Percentiles rank a stretch among this genome's conserved stretches.
phyloP scores from a whole-genome alignment of 306 rosid genomes.

The Quercus gilva region DNA sequence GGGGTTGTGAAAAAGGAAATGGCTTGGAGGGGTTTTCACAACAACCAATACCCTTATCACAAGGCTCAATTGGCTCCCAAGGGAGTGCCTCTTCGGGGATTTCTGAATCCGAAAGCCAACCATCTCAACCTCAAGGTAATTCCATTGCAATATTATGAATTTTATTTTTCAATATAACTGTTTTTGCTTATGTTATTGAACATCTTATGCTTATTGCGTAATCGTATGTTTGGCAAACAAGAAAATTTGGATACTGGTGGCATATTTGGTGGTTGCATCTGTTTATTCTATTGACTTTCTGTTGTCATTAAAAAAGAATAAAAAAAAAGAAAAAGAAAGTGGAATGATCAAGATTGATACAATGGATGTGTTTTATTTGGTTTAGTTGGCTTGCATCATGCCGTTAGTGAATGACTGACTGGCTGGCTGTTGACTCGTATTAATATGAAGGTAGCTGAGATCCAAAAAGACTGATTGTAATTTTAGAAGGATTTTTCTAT shows the following conservation, averaged over 20 bases:
- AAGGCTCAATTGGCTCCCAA: slow-evolving; percentile 40
- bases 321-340: not conserved
- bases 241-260: not conserved
- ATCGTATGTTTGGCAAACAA: not conserved
- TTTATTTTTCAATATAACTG: not conserved
- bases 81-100: slow-evolving; percentile 51
- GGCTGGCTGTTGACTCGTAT: too few species aligned
- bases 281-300: not conserved
- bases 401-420: not conserved
- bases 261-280: not conserved
- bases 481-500: too few species aligned
- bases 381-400: not conserved
- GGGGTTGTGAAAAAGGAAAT: too few species aligned
- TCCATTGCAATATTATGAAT: not conserved
- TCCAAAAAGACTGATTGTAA: not conserved
- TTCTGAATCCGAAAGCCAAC: slow-evolving; percentile 45
- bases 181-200: not conserved
- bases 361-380: not conserved
- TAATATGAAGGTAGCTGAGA: not conserved
- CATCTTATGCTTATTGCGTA: not conserved
- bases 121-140: slow-evolving; percentile 45
- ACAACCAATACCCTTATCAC: slow-evolving; percentile 30
- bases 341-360: not conserved
- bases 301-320: too few species aligned
- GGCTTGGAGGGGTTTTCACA: slow-evolving; percentile 18